Conservation (phyloP, 306 rosid genomes). For the Inga laurina region DNA sequence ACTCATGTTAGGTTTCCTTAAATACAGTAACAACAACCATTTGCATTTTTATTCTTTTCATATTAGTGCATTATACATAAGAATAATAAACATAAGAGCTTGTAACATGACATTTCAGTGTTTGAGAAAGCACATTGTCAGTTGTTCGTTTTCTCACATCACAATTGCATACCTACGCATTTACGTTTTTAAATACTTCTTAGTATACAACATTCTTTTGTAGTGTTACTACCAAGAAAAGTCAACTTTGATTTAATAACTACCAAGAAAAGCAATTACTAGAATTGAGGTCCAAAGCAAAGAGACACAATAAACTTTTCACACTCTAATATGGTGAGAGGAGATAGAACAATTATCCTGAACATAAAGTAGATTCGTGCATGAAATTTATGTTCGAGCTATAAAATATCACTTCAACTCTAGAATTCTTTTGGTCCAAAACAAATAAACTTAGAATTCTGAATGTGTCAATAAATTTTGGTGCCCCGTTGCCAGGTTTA, state of each 20-base stretch:
- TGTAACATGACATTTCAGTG: no score
- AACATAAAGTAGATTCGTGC: background rate
- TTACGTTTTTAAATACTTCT: no score
- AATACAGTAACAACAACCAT: no score
- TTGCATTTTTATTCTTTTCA: no score
- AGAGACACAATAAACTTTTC: background rate
- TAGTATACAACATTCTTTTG: no score
- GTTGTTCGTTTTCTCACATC: no score
- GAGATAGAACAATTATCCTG: background rate
- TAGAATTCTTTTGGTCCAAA: background rate
- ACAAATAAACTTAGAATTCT: background rate
- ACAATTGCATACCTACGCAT: no score
- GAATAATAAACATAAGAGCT: no score
- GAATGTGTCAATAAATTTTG: background rate
- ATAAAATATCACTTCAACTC: background rate
- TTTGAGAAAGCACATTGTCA: no score
- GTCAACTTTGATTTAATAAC: background rate
- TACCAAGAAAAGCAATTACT: background rate
- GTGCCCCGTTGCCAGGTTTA: background rate
- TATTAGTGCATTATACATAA: no score
- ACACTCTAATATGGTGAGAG: background rate
- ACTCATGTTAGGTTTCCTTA: no score
- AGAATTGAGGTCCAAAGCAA: background rate
- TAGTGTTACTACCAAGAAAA: no score
- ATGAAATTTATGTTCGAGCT: background rate